A percentile compares a stretch with the other conserved stretches of the same genome.
These are phyloP conservation scores for Xanthoparmelia taractica DNA, from an alignment of 495 filamentous ascomycete species.

Conservation along the genomic window DNA sequence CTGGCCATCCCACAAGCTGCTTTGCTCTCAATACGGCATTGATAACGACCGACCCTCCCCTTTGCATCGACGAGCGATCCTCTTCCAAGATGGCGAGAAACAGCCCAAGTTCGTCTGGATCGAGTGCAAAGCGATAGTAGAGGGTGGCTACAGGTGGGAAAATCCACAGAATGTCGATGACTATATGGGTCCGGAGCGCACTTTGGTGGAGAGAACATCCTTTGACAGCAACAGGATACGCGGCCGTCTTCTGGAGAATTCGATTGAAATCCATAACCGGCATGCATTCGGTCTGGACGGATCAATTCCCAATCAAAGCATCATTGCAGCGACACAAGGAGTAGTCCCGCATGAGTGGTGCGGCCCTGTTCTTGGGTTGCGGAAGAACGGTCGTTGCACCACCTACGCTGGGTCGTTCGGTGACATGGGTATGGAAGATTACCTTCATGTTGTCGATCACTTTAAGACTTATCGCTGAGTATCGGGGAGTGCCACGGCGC, in stretches of 20 bases:
- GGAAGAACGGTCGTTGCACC: not conserved
- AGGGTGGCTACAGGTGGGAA: not conserved
- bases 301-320: conserved; percentile 23
- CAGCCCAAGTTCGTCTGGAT: not conserved
- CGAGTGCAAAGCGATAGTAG: not conserved
- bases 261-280: conserved; percentile 17
- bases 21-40: conserved; percentile 19
- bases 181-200: not conserved
- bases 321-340: conserved; percentile 3
- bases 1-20: conserved; percentile 14
- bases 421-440: conserved; percentile 32
- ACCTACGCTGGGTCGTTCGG: not conserved
- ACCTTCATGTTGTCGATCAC: conserved; percentile 29
- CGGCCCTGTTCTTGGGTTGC: conserved; percentile 26
- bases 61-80: conserved; percentile 25
- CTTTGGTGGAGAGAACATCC: not conserved
- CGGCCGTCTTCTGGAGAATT: not conserved
- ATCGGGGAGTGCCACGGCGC: too few relatives aligned
- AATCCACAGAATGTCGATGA: not conserved
- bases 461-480: too few relatives aligned
- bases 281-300: conserved; percentile 25
- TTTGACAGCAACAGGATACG: not conserved
- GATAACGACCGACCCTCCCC: conserved; percentile 15
- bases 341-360: conserved; percentile 8
- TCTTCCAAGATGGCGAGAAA: conserved; percentile 20